These are phyloP conservation scores for Camelina neglecta DNA, from an alignment of 345 rosid genomes.

Conservation along the genomic window DNA sequence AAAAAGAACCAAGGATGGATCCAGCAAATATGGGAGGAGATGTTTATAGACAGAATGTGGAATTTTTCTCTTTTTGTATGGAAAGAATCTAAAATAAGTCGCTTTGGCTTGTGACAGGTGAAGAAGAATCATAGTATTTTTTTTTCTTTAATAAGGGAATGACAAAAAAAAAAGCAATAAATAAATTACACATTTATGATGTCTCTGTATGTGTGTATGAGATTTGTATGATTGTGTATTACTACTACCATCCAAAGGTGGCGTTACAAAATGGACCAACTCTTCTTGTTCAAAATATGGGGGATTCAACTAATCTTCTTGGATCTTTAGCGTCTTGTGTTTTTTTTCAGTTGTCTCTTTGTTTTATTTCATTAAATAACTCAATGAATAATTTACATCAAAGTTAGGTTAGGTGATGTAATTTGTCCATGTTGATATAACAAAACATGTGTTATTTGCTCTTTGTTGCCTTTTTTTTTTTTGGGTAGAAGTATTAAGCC, in stretches of 20 bases:
- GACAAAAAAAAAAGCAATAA: background rate
- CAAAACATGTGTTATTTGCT: background rate
- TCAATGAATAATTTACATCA: background rate
- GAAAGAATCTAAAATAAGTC: conserved; percentile 34
- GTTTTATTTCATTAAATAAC: conserved; percentile 7
- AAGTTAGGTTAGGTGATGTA: conserved; percentile 6
- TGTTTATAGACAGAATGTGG: conserved; percentile 24
- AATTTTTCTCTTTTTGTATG: conserved; percentile 25
- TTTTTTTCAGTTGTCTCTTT: background rate
- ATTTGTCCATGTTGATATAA: background rate
- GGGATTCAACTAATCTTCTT: conserved; percentile 29
- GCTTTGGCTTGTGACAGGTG: conserved; percentile 37
- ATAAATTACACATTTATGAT: background rate
- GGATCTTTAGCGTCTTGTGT: conserved; percentile 22
- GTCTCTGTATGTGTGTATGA: background rate
- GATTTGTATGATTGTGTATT: conserved; percentile 14
- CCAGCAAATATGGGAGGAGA: conserved; percentile 33
- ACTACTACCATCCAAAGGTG: conserved; percentile 19
- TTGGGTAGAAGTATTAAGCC: background rate
- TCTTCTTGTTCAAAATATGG: conserved; percentile 24
- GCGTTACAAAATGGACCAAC: conserved; percentile 36
- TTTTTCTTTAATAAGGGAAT: conserved; percentile 1
- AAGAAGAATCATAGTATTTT: conserved; percentile 28
- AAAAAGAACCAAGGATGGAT: background rate
- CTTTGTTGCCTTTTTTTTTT: background rate